Evolutionary conservation across 148 eudicot species (phyloP).

Genomic region (Nepenthes mirabilis): DNA sequence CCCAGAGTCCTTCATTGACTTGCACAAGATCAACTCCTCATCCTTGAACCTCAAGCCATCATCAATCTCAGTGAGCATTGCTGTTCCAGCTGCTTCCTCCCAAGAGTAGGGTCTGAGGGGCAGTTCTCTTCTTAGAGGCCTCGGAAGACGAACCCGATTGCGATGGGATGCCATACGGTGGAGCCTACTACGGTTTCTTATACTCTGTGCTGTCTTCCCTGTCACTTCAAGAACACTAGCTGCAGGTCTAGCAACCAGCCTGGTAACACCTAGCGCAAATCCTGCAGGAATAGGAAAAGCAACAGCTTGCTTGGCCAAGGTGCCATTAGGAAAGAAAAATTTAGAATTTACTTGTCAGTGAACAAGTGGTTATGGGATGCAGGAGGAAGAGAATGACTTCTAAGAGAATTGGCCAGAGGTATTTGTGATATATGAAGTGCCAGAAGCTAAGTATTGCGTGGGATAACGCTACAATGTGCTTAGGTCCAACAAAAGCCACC

Average conservation of each 20-base stretch:
- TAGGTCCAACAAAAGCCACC: too few species aligned
- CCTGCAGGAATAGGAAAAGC: conserved; percentile 31
- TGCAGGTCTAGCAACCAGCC: conserved; percentile 93
- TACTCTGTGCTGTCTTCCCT: conserved; percentile 91
- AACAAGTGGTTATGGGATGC: too few species aligned
- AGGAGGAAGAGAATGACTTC: too few species aligned
- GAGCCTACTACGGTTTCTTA: conserved; percentile 78
- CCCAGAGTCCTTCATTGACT: conserved; percentile 52
- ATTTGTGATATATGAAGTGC: too few species aligned
- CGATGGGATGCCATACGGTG: conserved; percentile 45
- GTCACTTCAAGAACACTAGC: conserved; percentile 96
- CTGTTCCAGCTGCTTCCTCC: conserved; percentile 86
- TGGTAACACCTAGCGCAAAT: conserved; percentile 85
- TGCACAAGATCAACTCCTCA: conserved; percentile 56
- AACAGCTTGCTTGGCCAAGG: background rate
- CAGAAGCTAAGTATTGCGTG: too few species aligned
- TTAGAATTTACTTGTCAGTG: background rate
- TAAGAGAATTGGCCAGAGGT: too few species aligned
- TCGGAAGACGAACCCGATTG: conserved; percentile 77
- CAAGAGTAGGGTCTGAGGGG: conserved; percentile 78
- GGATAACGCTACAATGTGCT: too few species aligned
- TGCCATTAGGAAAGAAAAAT: background rate
- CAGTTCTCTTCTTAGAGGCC: conserved; percentile 54
- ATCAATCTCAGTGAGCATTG: conserved; percentile 48
- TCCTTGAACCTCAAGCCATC: conserved; percentile 41